Conservation (phyloP, 106 monocot genomes). For the Platanthera guangdongensis region DNA sequence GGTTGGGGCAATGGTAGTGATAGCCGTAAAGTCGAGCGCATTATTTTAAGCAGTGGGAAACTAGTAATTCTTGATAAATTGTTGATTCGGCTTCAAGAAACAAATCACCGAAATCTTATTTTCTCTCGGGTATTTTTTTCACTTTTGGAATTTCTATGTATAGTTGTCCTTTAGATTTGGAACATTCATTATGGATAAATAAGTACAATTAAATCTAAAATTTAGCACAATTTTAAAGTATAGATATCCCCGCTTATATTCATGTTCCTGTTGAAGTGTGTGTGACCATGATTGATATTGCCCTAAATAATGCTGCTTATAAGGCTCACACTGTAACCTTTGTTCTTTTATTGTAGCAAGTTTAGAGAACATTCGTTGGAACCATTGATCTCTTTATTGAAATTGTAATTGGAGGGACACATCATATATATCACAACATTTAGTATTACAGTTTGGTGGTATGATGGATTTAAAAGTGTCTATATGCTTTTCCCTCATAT, state of each 20-base stretch:
- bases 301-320: not conserved
- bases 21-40: conserved; percentile 86
- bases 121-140: conserved; percentile 86
- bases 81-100: conserved; percentile 63
- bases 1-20: conserved; percentile 82
- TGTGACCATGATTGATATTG: too few species aligned
- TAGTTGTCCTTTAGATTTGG: not conserved
- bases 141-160: not conserved
- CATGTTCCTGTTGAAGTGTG: too few species aligned
- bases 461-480: too few species aligned
- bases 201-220: not conserved
- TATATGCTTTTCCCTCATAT: too few species aligned
- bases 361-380: not conserved
- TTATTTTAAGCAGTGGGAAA: conserved; percentile 95
- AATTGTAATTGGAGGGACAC: too few species aligned
- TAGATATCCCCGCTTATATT: too few species aligned
- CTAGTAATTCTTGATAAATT: conserved; percentile 95
- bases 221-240: too few species aligned
- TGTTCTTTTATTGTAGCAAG: not conserved
- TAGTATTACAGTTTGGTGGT: too few species aligned
- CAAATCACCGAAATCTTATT: conserved; percentile 93
- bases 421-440: too few species aligned
- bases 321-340: not conserved
- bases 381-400: too few species aligned
- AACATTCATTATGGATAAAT: not conserved